phyloP scores from a whole-genome alignment of 2,329 filamentous ascomycete genomes.

The Colletotrichum tabaci region DNA sequence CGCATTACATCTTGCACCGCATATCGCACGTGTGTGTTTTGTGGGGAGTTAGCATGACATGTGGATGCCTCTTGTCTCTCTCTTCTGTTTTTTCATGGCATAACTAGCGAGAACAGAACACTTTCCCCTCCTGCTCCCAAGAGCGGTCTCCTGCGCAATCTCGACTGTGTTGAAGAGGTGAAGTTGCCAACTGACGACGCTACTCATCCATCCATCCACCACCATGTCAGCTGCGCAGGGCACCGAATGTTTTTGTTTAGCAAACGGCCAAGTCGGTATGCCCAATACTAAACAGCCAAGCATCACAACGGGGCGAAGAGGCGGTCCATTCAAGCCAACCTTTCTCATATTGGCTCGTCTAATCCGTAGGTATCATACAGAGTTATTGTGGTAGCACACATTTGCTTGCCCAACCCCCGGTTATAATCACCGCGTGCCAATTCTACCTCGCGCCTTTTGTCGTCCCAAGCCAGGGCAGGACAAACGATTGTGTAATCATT shows the following conservation, averaged over 20 bases:
- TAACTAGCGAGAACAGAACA: slow-evolving; percentile 35
- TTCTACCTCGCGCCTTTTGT: slow-evolving; percentile 28
- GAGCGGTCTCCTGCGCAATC: too few species aligned
- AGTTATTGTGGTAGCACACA: slow-evolving; percentile 46
- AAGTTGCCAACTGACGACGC: too few species aligned
- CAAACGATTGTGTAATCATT: neutral
- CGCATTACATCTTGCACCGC: slow-evolving; percentile 7
- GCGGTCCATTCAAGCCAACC: slow-evolving; percentile 27
- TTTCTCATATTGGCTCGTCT: slow-evolving; percentile 47
- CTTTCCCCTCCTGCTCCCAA: slow-evolving; percentile 11
- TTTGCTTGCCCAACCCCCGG: slow-evolving; percentile 32
- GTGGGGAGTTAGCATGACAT: neutral
- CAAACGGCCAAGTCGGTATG: neutral
- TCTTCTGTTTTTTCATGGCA: neutral
- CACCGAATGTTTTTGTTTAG: neutral
- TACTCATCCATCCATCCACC: neutral
- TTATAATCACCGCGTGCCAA: slow-evolving; percentile 32
- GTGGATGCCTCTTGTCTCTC: neutral
- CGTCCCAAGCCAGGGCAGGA: neutral
- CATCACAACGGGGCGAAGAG: too few species aligned
- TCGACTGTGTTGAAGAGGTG: neutral
- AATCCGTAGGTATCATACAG: slow-evolving; percentile 52
- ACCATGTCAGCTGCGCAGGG: neutral
- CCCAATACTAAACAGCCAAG: neutral
- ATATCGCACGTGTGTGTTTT: neutral